These are phyloP conservation scores for Lolium rigidum DNA, from an alignment of 176 grass and related monocot species.

Conservation along the genomic window DNA sequence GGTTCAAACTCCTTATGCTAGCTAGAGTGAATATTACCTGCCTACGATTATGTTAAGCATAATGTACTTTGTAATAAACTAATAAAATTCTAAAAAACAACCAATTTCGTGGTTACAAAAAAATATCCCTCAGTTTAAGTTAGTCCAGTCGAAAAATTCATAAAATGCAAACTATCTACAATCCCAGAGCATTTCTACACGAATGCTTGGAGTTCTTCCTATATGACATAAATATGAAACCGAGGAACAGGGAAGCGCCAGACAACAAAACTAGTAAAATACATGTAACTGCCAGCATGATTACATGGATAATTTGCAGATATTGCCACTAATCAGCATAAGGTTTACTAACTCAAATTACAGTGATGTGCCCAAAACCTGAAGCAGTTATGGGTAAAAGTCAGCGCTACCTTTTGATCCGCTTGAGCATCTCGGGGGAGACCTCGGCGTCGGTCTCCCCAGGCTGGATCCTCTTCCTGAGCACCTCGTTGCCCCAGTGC, in stretches of 20 bases:
- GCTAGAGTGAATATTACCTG: background rate
- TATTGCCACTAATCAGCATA: background rate
- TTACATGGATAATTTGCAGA: background rate
- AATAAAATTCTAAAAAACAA: background rate
- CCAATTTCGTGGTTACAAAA: background rate
- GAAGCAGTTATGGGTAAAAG: background rate
- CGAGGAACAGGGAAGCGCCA: no score
- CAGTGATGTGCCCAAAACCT: background rate
- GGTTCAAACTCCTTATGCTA: background rate
- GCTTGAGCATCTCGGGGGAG: constrained; percentile 63
- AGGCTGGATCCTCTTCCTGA: constrained; percentile 68
- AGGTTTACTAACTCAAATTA: background rate
- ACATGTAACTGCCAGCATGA: background rate
- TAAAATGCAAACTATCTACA: background rate
- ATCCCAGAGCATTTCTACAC: background rate
- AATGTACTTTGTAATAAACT: background rate
- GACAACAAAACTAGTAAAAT: background rate
- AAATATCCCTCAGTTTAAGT: background rate
- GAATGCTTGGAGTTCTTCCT: background rate
- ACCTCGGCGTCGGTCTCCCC: constrained; percentile 55
- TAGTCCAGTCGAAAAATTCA: background rate
- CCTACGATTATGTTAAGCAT: background rate
- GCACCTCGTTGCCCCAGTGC: constrained; percentile 71
- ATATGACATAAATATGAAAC: background rate
- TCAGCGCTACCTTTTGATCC: constrained; percentile 64